Base-by-base conservation (phyloP, 768 basidiomycete species). In the Pleurotus platypus region DNA sequence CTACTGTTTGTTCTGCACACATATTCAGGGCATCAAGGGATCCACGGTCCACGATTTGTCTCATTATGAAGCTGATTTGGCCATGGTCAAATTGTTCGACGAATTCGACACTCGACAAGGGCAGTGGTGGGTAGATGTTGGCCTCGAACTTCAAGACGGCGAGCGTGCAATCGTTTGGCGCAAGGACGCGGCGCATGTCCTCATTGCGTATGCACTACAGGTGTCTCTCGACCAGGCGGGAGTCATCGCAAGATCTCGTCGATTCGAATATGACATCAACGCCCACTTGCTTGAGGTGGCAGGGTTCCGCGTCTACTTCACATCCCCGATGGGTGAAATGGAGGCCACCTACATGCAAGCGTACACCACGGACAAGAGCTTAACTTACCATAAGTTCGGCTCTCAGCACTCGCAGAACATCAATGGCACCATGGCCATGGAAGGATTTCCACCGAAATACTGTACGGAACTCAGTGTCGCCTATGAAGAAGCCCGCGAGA, bases 81-180 rank as follows among this genome's bases (percentile, higher is more conserved):
- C 9, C 26, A 42, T 12, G 15, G 43, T 11, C 2, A 43, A 5
- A 18, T 9, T 43, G 30, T 30, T 30, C 6, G 30, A 30, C 9
- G 30, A 30, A 7, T 9, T 55, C 13, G 54, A 45, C n/a, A 55
- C 54, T 26, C n/a, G 11, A 13, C 18, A 43, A 22, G 54, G 54
- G 5, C 18, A 26, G 5, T 55, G 54, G 54, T 55, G 12, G 20
- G 22, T 55, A 0, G 54, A 55, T 26, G 54, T 55, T 46, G 54
- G 54, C 18, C 1, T 55, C 22, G 54, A 55, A 7, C 37, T 55
- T 9, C 43, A 16, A 22, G 54, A 55, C 1, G 18, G 20, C 3
- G 3, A 43, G 4, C 16, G 43, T 4, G 54, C 54, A 1, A 42
- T 42, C 15, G 16, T 42, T 24, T 55, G 54, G 54, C n/a, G 39